Evolutionary conservation across 495 filamentous ascomycete species (phyloP).

Genomic region (Annulohypoxylon maeteangense): DNA sequence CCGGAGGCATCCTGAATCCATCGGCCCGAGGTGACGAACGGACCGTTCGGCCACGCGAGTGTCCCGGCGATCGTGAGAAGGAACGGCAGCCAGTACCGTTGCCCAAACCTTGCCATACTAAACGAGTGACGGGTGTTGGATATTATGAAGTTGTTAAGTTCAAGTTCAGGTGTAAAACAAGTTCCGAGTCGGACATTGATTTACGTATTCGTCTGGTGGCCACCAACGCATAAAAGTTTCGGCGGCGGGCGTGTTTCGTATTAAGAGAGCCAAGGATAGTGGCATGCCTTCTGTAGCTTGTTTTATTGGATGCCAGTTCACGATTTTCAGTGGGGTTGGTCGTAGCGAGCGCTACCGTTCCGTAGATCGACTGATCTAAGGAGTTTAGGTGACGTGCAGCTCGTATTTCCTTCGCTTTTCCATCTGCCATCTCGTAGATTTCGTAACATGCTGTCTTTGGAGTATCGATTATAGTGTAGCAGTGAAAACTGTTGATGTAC

Average conservation of each 20-base stretch:
- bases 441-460: too few relatives aligned
- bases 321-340: conserved; percentile 22
- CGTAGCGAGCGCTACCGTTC: conserved; percentile 3
- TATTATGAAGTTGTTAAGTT: conserved; percentile 8
- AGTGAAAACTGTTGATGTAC: too few relatives aligned
- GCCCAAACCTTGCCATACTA: conserved; percentile 19
- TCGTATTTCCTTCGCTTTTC: conserved; percentile 19
- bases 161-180: conserved; percentile 6
- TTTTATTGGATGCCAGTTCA: conserved; percentile 28
- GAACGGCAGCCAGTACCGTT: conserved; percentile 17
- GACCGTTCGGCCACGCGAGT: conserved; percentile 47
- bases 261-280: conserved; percentile 20
- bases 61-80: conserved; percentile 15
- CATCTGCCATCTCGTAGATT: too few relatives aligned
- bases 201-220: conserved; percentile 13
- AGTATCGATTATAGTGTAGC: too few relatives aligned
- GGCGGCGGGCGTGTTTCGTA: conserved; percentile 28
- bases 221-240: conserved; percentile 34
- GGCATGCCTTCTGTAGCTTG: background rate
- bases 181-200: background rate
- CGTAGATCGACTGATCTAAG: conserved; percentile 17
- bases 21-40: conserved; percentile 53
- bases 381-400: background rate
- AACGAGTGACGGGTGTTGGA: conserved; percentile 24
- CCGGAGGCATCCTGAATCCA: conserved; percentile 62